These are phyloP conservation scores for Agaricales sp. DNA, from an alignment of 1,284 basidiomycete genomes.

Conservation along the genomic window DNA sequence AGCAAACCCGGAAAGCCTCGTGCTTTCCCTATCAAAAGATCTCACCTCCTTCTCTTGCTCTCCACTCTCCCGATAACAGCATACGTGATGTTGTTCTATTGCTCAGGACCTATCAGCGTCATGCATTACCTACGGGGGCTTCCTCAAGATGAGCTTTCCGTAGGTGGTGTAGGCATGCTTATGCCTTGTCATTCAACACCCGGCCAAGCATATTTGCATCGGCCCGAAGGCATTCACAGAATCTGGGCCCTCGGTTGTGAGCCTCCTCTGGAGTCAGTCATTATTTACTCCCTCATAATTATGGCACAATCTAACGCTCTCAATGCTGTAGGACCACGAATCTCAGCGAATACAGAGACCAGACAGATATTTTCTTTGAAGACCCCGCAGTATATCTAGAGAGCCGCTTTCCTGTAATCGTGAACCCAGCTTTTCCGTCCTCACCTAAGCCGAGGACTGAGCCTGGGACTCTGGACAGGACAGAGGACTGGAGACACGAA, in stretches of 20 bases:
- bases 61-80: slow-evolving; percentile 47
- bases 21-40: slow-evolving; percentile 23
- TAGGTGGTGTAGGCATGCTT: slow-evolving; percentile 64
- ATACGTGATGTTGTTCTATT: slow-evolving; percentile 69
- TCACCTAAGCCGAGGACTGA: slow-evolving; percentile 48
- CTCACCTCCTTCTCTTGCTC: slow-evolving; percentile 35
- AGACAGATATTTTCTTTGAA: slow-evolving; percentile 78
- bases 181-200: slow-evolving; percentile 99
- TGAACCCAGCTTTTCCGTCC: slow-evolving; percentile 57
- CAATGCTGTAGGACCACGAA: slow-evolving; percentile 34
- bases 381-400: slow-evolving; percentile 62
- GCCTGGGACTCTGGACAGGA: slow-evolving; percentile 26
- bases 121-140: slow-evolving; percentile 51
- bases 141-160: slow-evolving; percentile 31
- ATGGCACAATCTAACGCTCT: slow-evolving; percentile 6
- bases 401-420: slow-evolving; percentile 50
- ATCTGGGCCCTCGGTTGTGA: slow-evolving; percentile 88
- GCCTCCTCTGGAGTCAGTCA: slow-evolving; percentile 68
- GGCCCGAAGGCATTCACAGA: slow-evolving; percentile 42
- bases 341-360: slow-evolving; percentile 58
- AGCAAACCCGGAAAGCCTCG: slow-evolving; percentile 3
- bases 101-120: slow-evolving; percentile 68
- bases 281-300: slow-evolving; percentile 1
- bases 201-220: slow-evolving; percentile 86
- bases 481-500: slow-evolving; percentile 45